Percentiles rank a stretch among this genome's conserved stretches.
These are phyloP conservation scores for Podila epicladia DNA, from an alignment of 192 early-diverging fungal genomes.

Conservation along the genomic window DNA sequence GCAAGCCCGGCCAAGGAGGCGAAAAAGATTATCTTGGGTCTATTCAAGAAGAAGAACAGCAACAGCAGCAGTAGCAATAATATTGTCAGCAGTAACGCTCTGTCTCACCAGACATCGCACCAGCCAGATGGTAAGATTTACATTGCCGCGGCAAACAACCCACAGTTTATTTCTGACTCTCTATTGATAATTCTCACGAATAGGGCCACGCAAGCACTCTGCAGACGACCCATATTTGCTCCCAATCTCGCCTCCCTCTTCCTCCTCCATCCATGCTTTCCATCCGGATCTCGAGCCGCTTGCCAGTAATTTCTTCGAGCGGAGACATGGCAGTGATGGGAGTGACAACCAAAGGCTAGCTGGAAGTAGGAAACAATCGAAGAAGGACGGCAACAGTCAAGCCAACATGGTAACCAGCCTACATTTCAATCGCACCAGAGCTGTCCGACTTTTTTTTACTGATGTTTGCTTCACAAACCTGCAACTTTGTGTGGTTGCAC, in stretches of 20 bases:
- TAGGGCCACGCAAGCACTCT: conserved; percentile 36
- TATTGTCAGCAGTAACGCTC: neutral
- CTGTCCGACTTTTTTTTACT: no score
- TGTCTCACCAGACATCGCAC: neutral
- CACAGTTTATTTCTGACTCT: neutral
- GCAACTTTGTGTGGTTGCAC: no score
- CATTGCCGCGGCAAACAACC: neutral
- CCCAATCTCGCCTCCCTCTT: neutral
- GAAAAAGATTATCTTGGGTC: conserved; percentile 23
- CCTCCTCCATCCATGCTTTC: conserved; percentile 16
- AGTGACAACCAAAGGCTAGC: conserved; percentile 14
- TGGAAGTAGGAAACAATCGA: conserved; percentile 1
- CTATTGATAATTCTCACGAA: neutral
- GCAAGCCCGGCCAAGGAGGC: conserved; percentile 29
- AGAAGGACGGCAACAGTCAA: neutral
- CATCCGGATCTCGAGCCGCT: conserved; percentile 10
- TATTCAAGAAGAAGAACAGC: conserved; percentile 25
- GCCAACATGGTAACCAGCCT: neutral
- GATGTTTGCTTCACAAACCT: no score
- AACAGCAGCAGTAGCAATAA: neutral
- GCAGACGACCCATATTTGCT: conserved; percentile 20
- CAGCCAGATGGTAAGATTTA: neutral
- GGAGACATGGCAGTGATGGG: conserved; percentile 25
- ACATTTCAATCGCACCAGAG: no score
- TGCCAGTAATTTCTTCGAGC: conserved; percentile 7